Evolutionary conservation across 139 green algal species (phyloP), one percentile per base, ranked within the genome.

Genomic region (Chlamydomonas applanata): DNA sequence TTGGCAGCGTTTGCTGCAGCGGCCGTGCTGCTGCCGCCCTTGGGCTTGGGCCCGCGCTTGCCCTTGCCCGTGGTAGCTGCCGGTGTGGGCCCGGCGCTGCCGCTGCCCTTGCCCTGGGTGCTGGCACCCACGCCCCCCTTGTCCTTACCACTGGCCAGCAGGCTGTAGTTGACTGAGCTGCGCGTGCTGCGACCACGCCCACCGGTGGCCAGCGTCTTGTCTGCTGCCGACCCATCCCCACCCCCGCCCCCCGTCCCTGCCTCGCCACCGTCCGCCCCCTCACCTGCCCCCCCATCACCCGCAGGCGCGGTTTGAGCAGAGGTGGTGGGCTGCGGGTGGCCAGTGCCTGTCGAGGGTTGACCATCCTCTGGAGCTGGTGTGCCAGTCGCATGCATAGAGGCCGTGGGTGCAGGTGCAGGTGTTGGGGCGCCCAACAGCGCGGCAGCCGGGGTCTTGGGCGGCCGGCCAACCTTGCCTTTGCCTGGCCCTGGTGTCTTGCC

Each of bases 111-210:
- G 27, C 17, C 49, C 17, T 59, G 17, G 49, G 16, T 19, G 49
- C 49, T 17, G 59, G n/a, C n/a, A n/a, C n/a, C n/a, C n/a, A n/a
- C n/a, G n/a, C n/a, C 54, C 4, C 54, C 54, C 22, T 27, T 33
- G n/a, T 27, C 54, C n/a, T 29, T 62, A 14, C 62, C 13, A 40
- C 29, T 36, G 19, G 66, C 80, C 69, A 87, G 65, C 77, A 84
- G 19, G 17, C 45, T 79, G 67, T 91, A 88, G 73, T 86, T 86
- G 61, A 82, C 67, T n/a, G 68, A 36, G 16, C 34, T 52, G 4
- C 59, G 46, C 27, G 14, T 57, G 11, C 45, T 27, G 20, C 30
- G 25, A 13, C 30, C 4, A 52, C 40, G 40, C 40, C 68, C 75
- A 0, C 52, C 40, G 3, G n/a, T 29, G n/a, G 68, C 56, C 33